A percentile compares a stretch with the other conserved stretches of the same genome.
phyloP scores from a whole-genome alignment of 2,329 filamentous ascomycete genomes.

The Hypoxylon sp. region DNA sequence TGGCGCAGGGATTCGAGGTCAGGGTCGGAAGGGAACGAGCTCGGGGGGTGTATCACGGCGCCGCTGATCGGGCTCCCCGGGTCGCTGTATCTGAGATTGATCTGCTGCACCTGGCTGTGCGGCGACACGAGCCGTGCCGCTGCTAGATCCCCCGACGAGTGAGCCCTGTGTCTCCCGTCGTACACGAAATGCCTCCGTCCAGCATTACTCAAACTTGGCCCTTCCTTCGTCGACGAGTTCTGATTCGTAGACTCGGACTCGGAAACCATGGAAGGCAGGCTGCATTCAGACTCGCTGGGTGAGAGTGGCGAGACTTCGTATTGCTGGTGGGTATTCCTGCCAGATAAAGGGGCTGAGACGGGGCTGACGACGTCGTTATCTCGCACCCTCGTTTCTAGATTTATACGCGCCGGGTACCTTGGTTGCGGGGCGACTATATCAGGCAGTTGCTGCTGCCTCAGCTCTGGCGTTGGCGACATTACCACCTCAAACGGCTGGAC shows the following conservation, averaged over 20 bases:
- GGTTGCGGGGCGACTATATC: constrained; percentile 43
- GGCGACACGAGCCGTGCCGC: not conserved
- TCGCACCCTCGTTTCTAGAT: constrained; percentile 33
- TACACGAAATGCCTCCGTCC: constrained; percentile 9
- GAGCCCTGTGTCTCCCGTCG: constrained; percentile 30
- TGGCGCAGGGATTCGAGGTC: constrained; percentile 18
- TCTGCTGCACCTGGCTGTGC: constrained; percentile 32
- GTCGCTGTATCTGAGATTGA: constrained; percentile 45
- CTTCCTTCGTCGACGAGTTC: constrained; percentile 1
- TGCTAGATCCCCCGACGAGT: constrained; percentile 16
- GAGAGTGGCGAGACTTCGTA: constrained; percentile 48
- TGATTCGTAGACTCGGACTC: not conserved
- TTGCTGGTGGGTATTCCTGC: constrained; percentile 23
- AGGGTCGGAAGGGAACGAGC: constrained; percentile 40
- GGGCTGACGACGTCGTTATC: constrained; percentile 45
- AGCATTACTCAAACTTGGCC: not conserved
- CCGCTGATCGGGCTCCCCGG: constrained; percentile 42
- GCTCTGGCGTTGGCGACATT: constrained; percentile 2
- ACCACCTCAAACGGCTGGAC: constrained; percentile 31
- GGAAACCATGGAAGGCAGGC: constrained; percentile 22
- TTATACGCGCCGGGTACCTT: constrained; percentile 36
- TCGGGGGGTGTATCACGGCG: constrained; percentile 28
- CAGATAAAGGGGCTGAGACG: constrained; percentile 36
- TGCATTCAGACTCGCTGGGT: constrained; percentile 28
- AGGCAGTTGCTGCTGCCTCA: constrained; percentile 16